A percentile compares a stretch with the other conserved stretches of the same genome.
Evolutionary conservation across 306 rosid genomes (phyloP).

Genomic region (Neltuma alba): DNA sequence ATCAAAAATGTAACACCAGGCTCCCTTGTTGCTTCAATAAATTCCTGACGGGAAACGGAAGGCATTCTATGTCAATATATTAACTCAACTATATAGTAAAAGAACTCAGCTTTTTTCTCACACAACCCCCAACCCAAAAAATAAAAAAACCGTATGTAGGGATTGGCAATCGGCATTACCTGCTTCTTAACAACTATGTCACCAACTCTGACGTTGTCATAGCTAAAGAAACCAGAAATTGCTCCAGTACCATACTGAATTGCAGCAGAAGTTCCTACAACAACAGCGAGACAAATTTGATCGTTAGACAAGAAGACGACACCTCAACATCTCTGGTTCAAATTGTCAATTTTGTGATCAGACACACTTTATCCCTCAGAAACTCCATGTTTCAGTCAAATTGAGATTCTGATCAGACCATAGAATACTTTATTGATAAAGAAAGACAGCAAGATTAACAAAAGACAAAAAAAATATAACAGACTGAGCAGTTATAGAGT

Average conservation of each 20-base stretch:
- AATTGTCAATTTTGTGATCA: background rate
- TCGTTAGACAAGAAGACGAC: background rate
- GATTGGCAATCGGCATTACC: conserved; percentile 46
- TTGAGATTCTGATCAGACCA: background rate
- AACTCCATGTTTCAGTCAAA: background rate
- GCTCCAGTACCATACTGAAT: conserved; percentile 89
- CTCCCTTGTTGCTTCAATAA: conserved; percentile 85
- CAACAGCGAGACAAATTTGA: conserved; percentile 8
- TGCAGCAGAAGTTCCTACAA: conserved; percentile 80
- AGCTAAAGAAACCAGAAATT: conserved; percentile 88
- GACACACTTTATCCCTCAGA: background rate
- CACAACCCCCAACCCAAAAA: background rate
- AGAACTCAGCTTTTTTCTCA: background rate
- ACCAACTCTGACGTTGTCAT: conserved; percentile 74
- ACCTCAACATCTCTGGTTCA: background rate
- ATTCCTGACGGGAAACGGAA: conserved; percentile 53
- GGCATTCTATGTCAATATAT: conserved; percentile 5
- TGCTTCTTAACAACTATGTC: conserved; percentile 64
- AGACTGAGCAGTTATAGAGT: background rate
- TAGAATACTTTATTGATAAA: background rate
- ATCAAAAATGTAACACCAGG: conserved; percentile 70
- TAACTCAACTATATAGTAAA: background rate
- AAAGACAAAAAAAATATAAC: conserved; percentile 15
- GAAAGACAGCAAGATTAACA: conserved; percentile 9
- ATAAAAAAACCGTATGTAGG: background rate